These are phyloP conservation scores for Astrocystis sublimbata DNA, from an alignment of 495 filamentous ascomycete genomes.

Conservation along the genomic window DNA sequence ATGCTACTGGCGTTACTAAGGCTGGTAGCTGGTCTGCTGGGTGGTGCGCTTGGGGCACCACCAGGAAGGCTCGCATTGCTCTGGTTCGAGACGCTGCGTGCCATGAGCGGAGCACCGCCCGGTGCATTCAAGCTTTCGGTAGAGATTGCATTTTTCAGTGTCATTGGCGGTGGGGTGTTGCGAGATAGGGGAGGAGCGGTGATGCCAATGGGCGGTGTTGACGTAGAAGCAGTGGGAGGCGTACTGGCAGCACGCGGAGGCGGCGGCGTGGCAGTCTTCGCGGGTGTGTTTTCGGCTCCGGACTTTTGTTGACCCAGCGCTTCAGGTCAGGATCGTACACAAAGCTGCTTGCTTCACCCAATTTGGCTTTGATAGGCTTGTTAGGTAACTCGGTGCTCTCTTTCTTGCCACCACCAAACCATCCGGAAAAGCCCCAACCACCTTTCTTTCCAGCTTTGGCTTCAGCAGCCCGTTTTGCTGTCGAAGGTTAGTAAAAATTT, in stretches of 20 bases:
- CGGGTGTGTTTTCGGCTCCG: conserved; percentile 49
- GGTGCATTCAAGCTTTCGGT: conserved; percentile 28
- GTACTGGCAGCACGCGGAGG: conserved; percentile 48
- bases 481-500: conserved; percentile 19
- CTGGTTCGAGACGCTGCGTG: conserved; percentile 43
- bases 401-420: conserved; percentile 76
- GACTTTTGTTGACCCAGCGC: conserved; percentile 99
- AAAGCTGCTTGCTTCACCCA: conserved; percentile 92
- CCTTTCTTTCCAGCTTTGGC: conserved; percentile 58
- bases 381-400: conserved; percentile 55
- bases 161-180: conserved; percentile 27
- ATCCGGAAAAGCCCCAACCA: conserved; percentile 79
- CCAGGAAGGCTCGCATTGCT: conserved; percentile 34
- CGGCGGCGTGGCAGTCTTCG: conserved; percentile 51
- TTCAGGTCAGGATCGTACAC: conserved; percentile 92
- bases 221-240: conserved; percentile 33
- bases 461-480: conserved; percentile 35
- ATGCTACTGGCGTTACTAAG: conserved; percentile 81
- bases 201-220: conserved; percentile 29
- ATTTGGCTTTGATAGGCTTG: conserved; percentile 86
- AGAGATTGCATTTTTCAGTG: conserved; percentile 28
- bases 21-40: conserved; percentile 60
- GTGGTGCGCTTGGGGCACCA: conserved; percentile 42
- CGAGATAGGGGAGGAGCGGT: conserved; percentile 31
- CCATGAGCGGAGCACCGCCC: conserved; percentile 47